Percentiles rank a stretch among this genome's conserved stretches.
Conservation (phyloP, 1,139 yeast species). For the Magnusiomyces fungicola region DNA sequence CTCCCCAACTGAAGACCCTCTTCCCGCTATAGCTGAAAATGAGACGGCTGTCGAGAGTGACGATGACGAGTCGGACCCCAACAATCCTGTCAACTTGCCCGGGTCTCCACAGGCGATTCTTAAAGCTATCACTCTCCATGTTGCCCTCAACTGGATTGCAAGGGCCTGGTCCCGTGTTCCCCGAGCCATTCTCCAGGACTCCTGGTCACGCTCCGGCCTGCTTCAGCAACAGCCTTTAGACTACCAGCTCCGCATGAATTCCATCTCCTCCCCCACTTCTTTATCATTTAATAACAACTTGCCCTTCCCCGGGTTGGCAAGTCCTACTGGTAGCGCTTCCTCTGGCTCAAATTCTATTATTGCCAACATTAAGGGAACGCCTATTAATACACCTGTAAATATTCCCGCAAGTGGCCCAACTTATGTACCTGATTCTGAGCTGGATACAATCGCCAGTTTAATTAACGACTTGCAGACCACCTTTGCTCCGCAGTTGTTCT, state of each 20-base stretch:
- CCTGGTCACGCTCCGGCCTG: slow-evolving; percentile 14
- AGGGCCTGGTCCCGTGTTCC: slow-evolving; percentile 12
- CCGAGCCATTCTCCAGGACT: slow-evolving; percentile 4
- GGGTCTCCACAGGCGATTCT: not conserved
- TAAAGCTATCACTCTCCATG: not conserved
- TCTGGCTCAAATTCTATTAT: not conserved
- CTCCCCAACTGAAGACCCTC: not conserved
- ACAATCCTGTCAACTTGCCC: too few species aligned
- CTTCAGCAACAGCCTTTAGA: slow-evolving; percentile 1
- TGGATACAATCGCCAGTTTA: not conserved
- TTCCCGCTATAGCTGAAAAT: not conserved
- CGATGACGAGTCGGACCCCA: not conserved
- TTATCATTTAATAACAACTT: not conserved
- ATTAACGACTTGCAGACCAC: not conserved
- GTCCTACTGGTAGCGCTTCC: not conserved
- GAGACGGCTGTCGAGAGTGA: not conserved
- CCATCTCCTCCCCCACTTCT: slow-evolving; percentile 1
- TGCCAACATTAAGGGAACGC: not conserved
- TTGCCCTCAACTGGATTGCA: slow-evolving; percentile 12
- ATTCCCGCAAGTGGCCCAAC: not conserved
- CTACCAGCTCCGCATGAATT: not conserved
- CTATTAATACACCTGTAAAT: not conserved
- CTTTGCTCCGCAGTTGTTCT: not conserved
- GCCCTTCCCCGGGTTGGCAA: slow-evolving; percentile 1
- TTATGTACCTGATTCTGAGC: not conserved